Percentiles rank a stretch among this genome's conserved stretches.
phyloP scores from a whole-genome alignment of 148 eudicot genomes.

The Chenopodium formosanum region DNA sequence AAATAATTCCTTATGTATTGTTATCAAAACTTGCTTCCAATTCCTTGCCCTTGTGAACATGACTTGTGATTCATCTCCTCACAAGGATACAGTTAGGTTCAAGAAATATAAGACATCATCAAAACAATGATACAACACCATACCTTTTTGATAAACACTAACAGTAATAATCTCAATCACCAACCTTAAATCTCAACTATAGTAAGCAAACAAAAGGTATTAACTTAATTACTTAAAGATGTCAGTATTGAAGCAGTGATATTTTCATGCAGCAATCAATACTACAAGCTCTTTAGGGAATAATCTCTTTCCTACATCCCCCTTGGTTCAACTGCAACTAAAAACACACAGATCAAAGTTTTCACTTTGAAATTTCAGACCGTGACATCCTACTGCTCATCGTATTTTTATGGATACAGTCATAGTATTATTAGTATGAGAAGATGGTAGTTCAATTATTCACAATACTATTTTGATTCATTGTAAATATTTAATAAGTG shows the following conservation, averaged over 20 bases:
- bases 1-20: neutral
- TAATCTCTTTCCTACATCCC: no score
- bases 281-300: no score
- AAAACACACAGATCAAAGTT: no score
- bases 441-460: neutral
- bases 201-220: neutral
- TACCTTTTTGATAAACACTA: neutral
- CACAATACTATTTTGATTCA: no score
- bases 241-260: neutral
- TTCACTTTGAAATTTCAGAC: no score
- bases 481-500: neutral
- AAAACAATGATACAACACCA: neutral
- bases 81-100: neutral
- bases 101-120: neutral
- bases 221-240: neutral
- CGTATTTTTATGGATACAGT: no score
- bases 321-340: no score
- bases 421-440: neutral
- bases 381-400: no score
- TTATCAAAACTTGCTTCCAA: neutral
- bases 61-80: neutral
- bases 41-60: neutral
- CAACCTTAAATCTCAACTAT: neutral
- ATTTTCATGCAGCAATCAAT: neutral
- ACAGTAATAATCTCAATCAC: neutral